Percentiles rank a stretch among this genome's conserved stretches.
These are phyloP conservation scores for Aspergillus nidulans DNA, from an alignment of 495 filamentous ascomycete species.

Conservation along the genomic window DNA sequence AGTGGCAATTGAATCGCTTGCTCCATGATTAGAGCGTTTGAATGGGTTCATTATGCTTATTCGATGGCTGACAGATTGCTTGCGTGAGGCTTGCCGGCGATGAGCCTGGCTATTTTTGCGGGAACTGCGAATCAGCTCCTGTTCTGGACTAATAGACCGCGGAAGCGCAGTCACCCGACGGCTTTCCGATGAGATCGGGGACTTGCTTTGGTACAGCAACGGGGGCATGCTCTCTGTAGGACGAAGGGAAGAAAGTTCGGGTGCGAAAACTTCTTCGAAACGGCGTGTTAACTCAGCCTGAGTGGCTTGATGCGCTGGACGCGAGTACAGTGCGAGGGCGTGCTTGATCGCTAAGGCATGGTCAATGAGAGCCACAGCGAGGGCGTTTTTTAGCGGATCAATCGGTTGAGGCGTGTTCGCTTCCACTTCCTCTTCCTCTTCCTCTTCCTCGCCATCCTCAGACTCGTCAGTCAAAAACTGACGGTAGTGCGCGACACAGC, in stretches of 20 bases:
- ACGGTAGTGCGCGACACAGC: slow-evolving; percentile 68
- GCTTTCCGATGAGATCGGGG: slow-evolving; percentile 19
- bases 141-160: slow-evolving; percentile 36
- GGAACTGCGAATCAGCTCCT: slow-evolving; percentile 33
- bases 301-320: slow-evolving; percentile 56
- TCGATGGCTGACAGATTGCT: slow-evolving; percentile 42
- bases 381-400: slow-evolving; percentile 71
- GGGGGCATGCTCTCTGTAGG: slow-evolving; percentile 25
- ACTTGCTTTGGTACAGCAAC: slow-evolving; percentile 23
- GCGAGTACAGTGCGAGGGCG: slow-evolving; percentile 64
- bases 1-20: slow-evolving; percentile 33
- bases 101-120: slow-evolving; percentile 25
- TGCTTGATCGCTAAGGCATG: slow-evolving; percentile 84
- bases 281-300: slow-evolving; percentile 49
- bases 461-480: slow-evolving; percentile 57
- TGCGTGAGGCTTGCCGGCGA: slow-evolving; percentile 31
- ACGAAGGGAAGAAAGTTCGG: slow-evolving; percentile 34
- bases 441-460: slow-evolving; percentile 37
- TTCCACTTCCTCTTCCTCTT: slow-evolving; percentile 24
- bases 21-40: slow-evolving; percentile 38
- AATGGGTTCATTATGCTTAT: slow-evolving; percentile 49
- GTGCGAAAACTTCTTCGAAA: slow-evolving; percentile 47
- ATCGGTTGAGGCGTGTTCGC: slow-evolving; percentile 33
- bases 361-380: slow-evolving; percentile 81
- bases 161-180: slow-evolving; percentile 24